Evolutionary conservation across 2,329 filamentous ascomycete genomes (phyloP), one percentile per base, ranked within the genome.

Genomic region (Neofusicoccum umdonicola): DNA sequence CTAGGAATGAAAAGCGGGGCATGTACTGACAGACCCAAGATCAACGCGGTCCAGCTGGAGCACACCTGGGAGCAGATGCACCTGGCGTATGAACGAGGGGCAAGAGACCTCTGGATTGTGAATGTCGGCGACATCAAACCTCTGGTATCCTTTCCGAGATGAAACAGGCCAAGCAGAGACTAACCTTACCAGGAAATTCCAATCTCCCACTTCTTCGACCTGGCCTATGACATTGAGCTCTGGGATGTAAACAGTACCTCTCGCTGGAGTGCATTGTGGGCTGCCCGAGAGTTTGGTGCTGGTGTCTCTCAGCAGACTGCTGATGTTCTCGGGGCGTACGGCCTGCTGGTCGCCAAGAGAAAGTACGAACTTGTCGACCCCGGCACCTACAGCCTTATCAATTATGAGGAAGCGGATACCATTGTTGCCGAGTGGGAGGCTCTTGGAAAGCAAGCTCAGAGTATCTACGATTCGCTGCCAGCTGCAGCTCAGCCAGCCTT

Each of bases 91-190:
- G 80, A 85, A 22, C 81, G 85, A 44, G 78, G 85, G 2, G 87
- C 86, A 3, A 80, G 84, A 67, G 79, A 84, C 17, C 87, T 90
- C 67, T 90, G 87, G 87, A 82, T 89, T 48, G 85, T 88, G 68
- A 90, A 90, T 67, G 85, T 89, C 19, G 87, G 87, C 45, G 87
- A 90, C 70, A 80, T 90, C 66, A 90, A 89, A 75, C 85, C 85
- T 0, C 79, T 87, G 12, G 79, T 79, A 71, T 54, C 73, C 60
- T 27, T 7, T 39, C 15, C 6, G 11, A n/a, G 27, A 60, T 45
- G 7, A n/a, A 8, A 66, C 67, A 22, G 42, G 31, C 3, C 13
- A n/a, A 47, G 13, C 50, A 35, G 17, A 34, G 62, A 19, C 45
- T 66, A 62, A 63, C 39, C 11, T 6, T n/a, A 34, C 65, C 3